Conservation (phyloP, 2,329 filamentous ascomycete species). For the Diaporthe sp. region DNA sequence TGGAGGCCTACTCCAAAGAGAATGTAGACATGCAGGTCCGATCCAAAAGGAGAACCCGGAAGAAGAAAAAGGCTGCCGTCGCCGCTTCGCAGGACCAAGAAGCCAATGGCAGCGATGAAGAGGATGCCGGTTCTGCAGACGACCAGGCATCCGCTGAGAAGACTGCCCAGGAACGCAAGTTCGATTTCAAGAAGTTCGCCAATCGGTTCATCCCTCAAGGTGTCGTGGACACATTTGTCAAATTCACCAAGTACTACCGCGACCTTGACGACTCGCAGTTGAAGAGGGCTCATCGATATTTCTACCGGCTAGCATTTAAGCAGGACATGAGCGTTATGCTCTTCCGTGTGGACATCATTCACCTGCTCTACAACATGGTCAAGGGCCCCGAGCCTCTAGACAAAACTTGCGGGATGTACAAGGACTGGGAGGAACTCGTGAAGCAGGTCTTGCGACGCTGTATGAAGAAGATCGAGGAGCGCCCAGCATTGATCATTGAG, state of each 20-base stretch:
- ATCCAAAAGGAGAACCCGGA: slow-evolving; percentile 81
- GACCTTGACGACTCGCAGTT: slow-evolving; percentile 86
- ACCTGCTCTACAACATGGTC: slow-evolving; percentile 90
- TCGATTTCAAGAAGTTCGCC: slow-evolving; percentile 90
- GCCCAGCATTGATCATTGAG: slow-evolving; percentile 89
- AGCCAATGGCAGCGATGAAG: slow-evolving; percentile 66
- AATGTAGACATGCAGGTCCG: slow-evolving; percentile 95
- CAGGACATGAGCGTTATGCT: slow-evolving; percentile 91
- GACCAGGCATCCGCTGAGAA: slow-evolving; percentile 80
- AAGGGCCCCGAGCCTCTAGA: slow-evolving; percentile 87
- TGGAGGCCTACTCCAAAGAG: slow-evolving; percentile 94
- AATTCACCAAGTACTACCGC: slow-evolving; percentile 83
- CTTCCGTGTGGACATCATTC: slow-evolving; percentile 91
- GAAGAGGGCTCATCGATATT: slow-evolving; percentile 93
- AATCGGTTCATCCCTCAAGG: slow-evolving; percentile 85
- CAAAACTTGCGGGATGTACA: slow-evolving; percentile 75
- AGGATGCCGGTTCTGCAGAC: slow-evolving; percentile 78
- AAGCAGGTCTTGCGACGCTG: slow-evolving; percentile 87
- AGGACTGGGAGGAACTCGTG: slow-evolving; percentile 92
- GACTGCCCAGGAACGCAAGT: slow-evolving; percentile 86
- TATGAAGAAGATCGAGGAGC: slow-evolving; percentile 86
- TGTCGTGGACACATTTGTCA: slow-evolving; percentile 90
- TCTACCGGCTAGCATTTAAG: slow-evolving; percentile 95
- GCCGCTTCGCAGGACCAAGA: slow-evolving; percentile 52
- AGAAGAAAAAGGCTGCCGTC: slow-evolving; percentile 74